These are phyloP conservation scores for Pseudocercospora eumusae DNA, from an alignment of 2,329 filamentous ascomycete species.

Conservation along the genomic window DNA sequence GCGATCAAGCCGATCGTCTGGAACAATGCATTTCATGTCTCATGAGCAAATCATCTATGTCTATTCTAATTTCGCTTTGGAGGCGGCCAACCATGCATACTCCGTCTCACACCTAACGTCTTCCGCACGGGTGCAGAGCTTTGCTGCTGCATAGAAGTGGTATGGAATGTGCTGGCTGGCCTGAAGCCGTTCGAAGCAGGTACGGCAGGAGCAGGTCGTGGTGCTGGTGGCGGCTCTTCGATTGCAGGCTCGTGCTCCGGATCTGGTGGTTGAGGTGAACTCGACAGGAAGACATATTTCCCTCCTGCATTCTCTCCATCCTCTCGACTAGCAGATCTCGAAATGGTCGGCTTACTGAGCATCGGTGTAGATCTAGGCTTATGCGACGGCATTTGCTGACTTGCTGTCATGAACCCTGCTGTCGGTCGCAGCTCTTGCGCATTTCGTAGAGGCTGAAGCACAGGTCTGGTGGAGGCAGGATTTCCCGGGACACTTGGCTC, in stretches of 20 bases:
- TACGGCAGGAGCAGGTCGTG: not conserved
- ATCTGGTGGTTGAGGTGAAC: conserved; percentile 42
- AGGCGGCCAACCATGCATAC: conserved; percentile 52
- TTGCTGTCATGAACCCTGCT: conserved; percentile 8
- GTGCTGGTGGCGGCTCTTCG: not conserved
- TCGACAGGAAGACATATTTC: conserved; percentile 54
- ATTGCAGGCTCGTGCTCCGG: conserved; percentile 28
- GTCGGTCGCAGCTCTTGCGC: not conserved
- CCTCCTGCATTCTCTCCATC: conserved; percentile 17
- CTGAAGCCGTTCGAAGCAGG: conserved; percentile 30
- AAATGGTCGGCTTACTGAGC: conserved; percentile 35
- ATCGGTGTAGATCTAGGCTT: conserved; percentile 34
- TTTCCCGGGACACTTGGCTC: not conserved
- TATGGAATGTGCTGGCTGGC: conserved; percentile 48
- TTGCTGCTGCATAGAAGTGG: conserved; percentile 44
- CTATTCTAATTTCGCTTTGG: conserved; percentile 10
- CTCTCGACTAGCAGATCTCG: conserved; percentile 18
- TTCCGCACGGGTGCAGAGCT: conserved; percentile 38
- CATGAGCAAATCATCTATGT: not conserved
- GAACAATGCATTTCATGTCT: not conserved
- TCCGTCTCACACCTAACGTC: conserved; percentile 54
- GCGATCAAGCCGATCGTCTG: not conserved
- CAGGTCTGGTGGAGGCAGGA: not conserved
- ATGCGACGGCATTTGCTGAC: conserved; percentile 26
- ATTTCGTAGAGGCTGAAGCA: conserved; percentile 21